phyloP scores from a whole-genome alignment of 1,139 yeast species.

The Debaryomycetaceae sp. region DNA sequence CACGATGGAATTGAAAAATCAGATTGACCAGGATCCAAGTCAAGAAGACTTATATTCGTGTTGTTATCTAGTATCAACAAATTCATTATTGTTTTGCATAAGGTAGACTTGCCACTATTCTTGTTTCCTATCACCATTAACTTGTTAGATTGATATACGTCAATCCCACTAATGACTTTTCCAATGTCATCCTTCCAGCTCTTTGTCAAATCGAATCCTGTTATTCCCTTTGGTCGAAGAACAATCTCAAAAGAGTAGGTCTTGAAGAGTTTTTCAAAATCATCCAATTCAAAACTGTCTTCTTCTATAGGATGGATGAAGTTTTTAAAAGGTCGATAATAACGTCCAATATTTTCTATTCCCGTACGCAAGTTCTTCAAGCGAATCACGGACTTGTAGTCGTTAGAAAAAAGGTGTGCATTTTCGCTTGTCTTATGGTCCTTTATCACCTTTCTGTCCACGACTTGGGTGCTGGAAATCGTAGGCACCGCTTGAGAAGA shows the following conservation, averaged over 20 bases:
- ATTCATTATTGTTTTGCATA: slow-evolving; percentile 57
- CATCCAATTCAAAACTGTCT: slow-evolving; percentile 7
- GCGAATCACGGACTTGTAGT: slow-evolving; percentile 43
- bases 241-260: slow-evolving; percentile 38
- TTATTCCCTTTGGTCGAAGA: slow-evolving; percentile 22
- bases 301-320: slow-evolving; percentile 22
- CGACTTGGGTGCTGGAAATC: slow-evolving; percentile 46
- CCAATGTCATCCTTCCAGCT: slow-evolving; percentile 18
- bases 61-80: slow-evolving; percentile 18
- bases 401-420: slow-evolving; percentile 31
- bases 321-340: slow-evolving; percentile 51
- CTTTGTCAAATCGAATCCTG: slow-evolving; percentile 21
- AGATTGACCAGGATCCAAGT: slow-evolving; percentile 90
- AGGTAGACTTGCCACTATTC: slow-evolving; percentile 82
- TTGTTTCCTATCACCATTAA: slow-evolving; percentile 48
- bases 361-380: slow-evolving; percentile 40
- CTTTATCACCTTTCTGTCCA: slow-evolving; percentile 24
- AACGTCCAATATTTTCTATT: slow-evolving; percentile 41
- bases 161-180: slow-evolving; percentile 3
- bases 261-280: slow-evolving; percentile 11
- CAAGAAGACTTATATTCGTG: slow-evolving; percentile 47
- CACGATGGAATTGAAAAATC: slow-evolving; percentile 75
- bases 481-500: slow-evolving; percentile 53
- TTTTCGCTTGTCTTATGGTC: slow-evolving; percentile 24
- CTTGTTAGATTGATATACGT: slow-evolving; percentile 12